phyloP scores from a whole-genome alignment of 768 basidiomycete genomes.

The Naganishia randhawae region DNA sequence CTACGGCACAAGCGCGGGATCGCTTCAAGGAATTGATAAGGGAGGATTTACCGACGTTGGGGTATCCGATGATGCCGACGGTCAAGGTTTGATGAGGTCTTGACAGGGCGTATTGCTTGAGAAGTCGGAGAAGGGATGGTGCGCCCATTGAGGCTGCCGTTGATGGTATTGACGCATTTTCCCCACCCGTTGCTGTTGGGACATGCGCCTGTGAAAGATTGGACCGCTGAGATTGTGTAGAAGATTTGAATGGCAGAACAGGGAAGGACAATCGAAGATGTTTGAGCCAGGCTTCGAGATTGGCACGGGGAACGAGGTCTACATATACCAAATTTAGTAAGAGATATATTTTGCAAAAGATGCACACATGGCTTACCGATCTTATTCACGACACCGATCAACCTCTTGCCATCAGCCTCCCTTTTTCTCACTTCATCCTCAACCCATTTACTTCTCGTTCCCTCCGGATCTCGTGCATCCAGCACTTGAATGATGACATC shows the following conservation, averaged over 20 bases:
- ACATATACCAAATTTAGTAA: neutral
- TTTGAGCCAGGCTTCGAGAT: conserved; percentile 84
- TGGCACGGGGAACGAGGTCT: conserved; percentile 86
- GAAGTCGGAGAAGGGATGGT: conserved; percentile 65
- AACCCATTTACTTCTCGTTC: conserved; percentile 82
- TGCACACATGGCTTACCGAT: conserved; percentile 62
- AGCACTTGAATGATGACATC: conserved; percentile 79
- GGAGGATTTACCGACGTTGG: conserved; percentile 52
- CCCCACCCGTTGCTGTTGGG: conserved; percentile 56
- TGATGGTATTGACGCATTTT: conserved; percentile 37
- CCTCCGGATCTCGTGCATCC: conserved; percentile 92
- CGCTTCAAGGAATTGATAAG: conserved; percentile 52
- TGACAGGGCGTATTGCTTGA: conserved; percentile 58
- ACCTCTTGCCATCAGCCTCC: conserved; percentile 81
- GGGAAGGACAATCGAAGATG: conserved; percentile 89
- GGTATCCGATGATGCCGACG: conserved; percentile 51
- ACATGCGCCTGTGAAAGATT: conserved; percentile 62
- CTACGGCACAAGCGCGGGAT: conserved; percentile 67
- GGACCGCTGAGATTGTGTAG: conserved; percentile 70
- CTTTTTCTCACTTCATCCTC: conserved; percentile 87
- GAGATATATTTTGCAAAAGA: neutral
- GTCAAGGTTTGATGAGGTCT: conserved; percentile 50
- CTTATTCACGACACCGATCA: conserved; percentile 95
- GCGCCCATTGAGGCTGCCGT: conserved; percentile 50
- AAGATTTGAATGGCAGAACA: conserved; percentile 83